A percentile compares a stretch with the other conserved stretches of the same genome.
Conservation (phyloP, 129 eudicot species). For the Artemisia annua region DNA sequence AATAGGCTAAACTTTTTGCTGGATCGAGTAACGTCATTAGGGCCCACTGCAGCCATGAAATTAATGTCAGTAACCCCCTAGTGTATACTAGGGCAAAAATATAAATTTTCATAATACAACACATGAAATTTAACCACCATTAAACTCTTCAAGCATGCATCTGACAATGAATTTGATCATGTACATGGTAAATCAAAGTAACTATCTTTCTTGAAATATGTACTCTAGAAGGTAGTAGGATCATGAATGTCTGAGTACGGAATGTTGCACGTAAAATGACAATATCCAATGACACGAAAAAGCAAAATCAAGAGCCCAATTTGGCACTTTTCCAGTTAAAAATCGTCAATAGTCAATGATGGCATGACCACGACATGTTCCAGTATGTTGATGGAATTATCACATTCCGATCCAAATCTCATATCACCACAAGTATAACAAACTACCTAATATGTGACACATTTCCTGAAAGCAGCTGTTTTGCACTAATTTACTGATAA, state of each 20-base stretch:
- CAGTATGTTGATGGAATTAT: neutral
- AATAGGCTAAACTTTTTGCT: conserved; percentile 72
- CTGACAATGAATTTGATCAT: neutral
- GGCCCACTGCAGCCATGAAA: conserved; percentile 69
- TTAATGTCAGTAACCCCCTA: conserved; percentile 10
- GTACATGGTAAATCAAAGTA: no score
- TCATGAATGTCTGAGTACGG: no score
- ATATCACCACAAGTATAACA: neutral
- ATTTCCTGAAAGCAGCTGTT: neutral
- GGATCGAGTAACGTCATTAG: conserved; percentile 87
- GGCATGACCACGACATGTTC: no score
- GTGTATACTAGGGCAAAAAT: conserved; percentile 8
- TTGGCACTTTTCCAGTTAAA: no score
- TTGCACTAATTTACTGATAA: neutral
- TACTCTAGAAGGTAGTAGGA: no score
- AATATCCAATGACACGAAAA: no score
- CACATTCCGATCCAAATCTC: neutral
- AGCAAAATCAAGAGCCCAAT: no score
- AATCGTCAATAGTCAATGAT: no score
- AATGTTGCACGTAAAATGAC: no score
- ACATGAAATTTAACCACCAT: conserved; percentile 7
- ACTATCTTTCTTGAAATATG: no score
- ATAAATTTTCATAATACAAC: neutral
- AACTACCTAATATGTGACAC: neutral
- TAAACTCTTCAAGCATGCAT: conserved; percentile 12